phyloP scores from a whole-genome alignment of 2,329 filamentous ascomycete species.

The Cercospora citrullina region DNA sequence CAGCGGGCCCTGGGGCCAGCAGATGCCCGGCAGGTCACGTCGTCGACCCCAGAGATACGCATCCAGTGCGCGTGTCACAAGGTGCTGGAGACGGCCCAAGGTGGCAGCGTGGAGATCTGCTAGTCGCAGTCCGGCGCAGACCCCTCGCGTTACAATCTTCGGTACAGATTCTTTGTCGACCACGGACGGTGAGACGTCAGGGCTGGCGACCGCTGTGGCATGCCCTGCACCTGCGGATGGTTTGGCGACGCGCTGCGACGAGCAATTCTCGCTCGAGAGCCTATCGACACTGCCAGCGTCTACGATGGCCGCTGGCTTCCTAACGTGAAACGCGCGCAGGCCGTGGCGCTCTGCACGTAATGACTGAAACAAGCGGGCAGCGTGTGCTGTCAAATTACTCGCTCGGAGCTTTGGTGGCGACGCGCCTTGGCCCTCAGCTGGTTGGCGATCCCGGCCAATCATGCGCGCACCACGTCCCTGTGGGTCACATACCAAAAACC shows the following conservation, averaged over 20 bases:
- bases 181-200: constrained; percentile 5
- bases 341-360: constrained; percentile 18
- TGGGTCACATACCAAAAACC: constrained; percentile 23
- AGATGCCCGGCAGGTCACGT: background rate
- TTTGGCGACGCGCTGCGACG: constrained; percentile 16
- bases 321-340: constrained; percentile 7
- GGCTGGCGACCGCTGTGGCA: constrained; percentile 7
- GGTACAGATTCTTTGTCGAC: constrained; percentile 21
- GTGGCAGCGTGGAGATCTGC: constrained; percentile 17
- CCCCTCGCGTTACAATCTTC: constrained; percentile 18
- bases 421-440: constrained; percentile 21
- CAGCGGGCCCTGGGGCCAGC: background rate
- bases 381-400: constrained; percentile 6
- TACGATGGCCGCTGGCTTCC: constrained; percentile 19
- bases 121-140: constrained; percentile 17
- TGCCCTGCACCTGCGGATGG: background rate
- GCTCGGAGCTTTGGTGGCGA: constrained; percentile 9
- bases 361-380: constrained; percentile 18
- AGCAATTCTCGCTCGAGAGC: constrained; percentile 2
- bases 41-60: constrained; percentile 1
- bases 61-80: constrained; percentile 19
- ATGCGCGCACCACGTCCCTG: constrained; percentile 3
- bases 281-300: constrained; percentile 24
- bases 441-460: constrained; percentile 20
- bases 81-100: constrained; percentile 8